Percentiles rank a stretch among this genome's conserved stretches.
Conservation (phyloP, 2,329 filamentous ascomycete species). For the Fusarium decemcellulare region DNA sequence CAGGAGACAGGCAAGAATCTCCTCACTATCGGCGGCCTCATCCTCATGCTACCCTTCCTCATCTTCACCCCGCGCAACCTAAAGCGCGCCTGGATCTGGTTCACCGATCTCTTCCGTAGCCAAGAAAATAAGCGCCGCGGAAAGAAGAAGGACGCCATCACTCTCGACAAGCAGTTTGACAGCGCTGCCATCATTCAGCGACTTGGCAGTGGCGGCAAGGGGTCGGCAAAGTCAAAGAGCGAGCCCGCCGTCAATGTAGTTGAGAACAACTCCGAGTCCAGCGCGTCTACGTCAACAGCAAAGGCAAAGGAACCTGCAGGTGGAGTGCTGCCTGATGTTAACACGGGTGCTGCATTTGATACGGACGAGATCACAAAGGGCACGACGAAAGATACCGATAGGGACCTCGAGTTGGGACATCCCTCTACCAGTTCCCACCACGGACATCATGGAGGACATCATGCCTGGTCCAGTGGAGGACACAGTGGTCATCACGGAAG, state of each 20-base stretch:
- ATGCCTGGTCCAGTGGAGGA: no score
- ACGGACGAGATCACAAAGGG: no score
- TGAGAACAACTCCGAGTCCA: no score
- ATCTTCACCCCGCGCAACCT: constrained; percentile 18
- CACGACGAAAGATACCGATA: no score
- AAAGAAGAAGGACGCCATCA: neutral
- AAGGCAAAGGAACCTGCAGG: no score
- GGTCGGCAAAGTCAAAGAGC: no score
- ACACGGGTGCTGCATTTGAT: no score
- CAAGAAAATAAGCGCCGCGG: constrained; percentile 12
- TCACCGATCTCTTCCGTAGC: constrained; percentile 34
- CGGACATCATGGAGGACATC: no score
- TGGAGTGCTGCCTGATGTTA: no score
- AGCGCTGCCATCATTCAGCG: constrained; percentile 9
- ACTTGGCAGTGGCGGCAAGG: constrained; percentile 9
- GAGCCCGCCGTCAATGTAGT: no score
- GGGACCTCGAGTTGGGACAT: neutral
- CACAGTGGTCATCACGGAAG: no score
- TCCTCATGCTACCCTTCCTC: constrained; percentile 11
- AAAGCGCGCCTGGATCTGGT: constrained; percentile 7
- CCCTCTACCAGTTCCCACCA: neutral
- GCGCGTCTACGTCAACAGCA: no score
- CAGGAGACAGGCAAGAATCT: constrained; percentile 8
- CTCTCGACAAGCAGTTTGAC: constrained; percentile 4
- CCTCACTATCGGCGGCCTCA: neutral